phyloP scores from a whole-genome alignment of 805 yeast genomes.

The Nakazawaea wyomingensis region DNA sequence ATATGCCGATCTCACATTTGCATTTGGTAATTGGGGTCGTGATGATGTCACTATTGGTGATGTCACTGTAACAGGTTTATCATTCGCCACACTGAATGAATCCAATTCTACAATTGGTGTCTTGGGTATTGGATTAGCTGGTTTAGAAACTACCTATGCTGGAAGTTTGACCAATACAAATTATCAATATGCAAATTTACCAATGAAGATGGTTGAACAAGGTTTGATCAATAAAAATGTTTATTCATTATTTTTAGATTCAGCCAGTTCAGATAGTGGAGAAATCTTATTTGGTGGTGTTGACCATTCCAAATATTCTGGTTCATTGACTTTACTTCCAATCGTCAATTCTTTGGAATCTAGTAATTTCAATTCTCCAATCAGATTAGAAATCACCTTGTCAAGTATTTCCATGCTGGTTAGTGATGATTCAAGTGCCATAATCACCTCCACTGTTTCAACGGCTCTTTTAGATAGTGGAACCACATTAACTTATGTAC shows the following conservation, averaged over 20 bases:
- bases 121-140: conserved; percentile 66
- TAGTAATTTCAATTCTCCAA: conserved; percentile 31
- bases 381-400: conserved; percentile 45
- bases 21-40: conserved; percentile 52
- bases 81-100: conserved; percentile 70
- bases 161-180: conserved; percentile 16
- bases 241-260: conserved; percentile 60
- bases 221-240: conserved; percentile 52
- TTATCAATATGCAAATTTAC: conserved; percentile 60
- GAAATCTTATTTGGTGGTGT: conserved; percentile 69
- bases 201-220: conserved; percentile 49
- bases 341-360: conserved; percentile 37
- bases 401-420: conserved; percentile 25
- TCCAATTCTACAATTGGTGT: conserved; percentile 68
- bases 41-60: conserved; percentile 56
- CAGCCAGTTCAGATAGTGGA: conserved; percentile 37
- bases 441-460: conserved; percentile 22
- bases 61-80: conserved; percentile 40
- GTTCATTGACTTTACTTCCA: conserved; percentile 45
- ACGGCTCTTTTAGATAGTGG: conserved; percentile 55
- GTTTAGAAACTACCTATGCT: conserved; percentile 58
- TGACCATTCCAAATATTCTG: conserved; percentile 58
- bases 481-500: conserved; percentile 45
- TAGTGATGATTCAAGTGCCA: conserved; percentile 16
- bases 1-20: conserved; percentile 46